A percentile compares a stretch with the other conserved stretches of the same genome.
These are phyloP conservation scores for Astrocystis sublimbata DNA, from an alignment of 495 filamentous ascomycete species.

Conservation along the genomic window DNA sequence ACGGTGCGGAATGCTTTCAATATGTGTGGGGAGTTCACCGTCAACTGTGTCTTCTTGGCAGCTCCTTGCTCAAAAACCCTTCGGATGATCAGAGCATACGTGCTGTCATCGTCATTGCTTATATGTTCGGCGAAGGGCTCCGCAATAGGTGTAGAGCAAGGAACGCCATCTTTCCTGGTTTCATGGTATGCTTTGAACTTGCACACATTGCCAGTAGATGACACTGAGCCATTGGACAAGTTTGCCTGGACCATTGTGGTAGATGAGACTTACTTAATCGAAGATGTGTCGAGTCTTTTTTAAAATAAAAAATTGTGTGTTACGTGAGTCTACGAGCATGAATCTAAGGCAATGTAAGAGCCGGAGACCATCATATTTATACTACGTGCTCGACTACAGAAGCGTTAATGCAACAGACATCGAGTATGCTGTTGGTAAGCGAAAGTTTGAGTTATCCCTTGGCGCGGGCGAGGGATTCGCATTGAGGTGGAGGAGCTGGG, in stretches of 20 bases:
- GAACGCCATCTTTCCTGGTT: constrained; percentile 23
- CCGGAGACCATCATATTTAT: constrained; percentile 10
- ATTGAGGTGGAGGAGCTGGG: too few species aligned
- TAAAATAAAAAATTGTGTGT: neutral
- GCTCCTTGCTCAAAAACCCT: constrained; percentile 26
- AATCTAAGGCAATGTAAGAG: too few species aligned
- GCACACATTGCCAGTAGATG: constrained; percentile 23
- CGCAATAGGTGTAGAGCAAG: constrained; percentile 3
- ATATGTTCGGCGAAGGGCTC: constrained; percentile 23
- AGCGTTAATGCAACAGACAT: neutral
- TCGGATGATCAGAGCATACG: constrained; percentile 41
- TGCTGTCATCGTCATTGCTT: constrained; percentile 20
- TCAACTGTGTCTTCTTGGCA: constrained; percentile 34
- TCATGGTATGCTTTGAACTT: constrained; percentile 33
- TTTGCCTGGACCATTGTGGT: constrained; percentile 1
- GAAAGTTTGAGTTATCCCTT: neutral
- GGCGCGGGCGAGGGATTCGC: neutral
- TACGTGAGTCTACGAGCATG: neutral
- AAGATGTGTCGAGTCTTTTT: neutral
- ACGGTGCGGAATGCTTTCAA: constrained; percentile 36
- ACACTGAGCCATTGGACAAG: neutral
- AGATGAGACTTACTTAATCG: neutral
- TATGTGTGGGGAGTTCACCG: constrained; percentile 48
- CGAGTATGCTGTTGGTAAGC: neutral
- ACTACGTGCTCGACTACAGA: neutral